These are phyloP conservation scores for Bothriochloa decipiens DNA, from an alignment of 176 grass and related monocot genomes.

Conservation along the genomic window DNA sequence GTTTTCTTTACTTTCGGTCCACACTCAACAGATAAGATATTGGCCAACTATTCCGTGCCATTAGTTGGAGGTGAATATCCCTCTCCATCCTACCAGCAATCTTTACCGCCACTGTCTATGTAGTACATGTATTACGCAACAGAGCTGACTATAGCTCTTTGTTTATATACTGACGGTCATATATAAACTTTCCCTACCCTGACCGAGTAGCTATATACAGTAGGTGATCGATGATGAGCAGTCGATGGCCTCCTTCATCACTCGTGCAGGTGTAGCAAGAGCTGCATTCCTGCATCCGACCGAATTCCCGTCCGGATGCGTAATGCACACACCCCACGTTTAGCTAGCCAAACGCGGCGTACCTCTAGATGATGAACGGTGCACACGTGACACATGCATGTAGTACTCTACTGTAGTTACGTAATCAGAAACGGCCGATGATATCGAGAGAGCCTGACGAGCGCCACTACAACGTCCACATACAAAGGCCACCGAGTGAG, in stretches of 20 bases:
- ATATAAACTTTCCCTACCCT: too few species aligned
- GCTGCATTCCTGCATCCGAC: not conserved
- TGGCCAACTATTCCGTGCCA: too few species aligned
- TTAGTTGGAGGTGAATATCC: too few species aligned
- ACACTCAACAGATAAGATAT: too few species aligned
- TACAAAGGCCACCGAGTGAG: not conserved
- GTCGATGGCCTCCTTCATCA: not conserved
- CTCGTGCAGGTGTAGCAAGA: not conserved
- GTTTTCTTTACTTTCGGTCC: too few species aligned
- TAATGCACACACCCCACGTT: not conserved
- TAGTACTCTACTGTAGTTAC: not conserved
- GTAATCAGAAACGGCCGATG: not conserved
- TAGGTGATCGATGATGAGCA: too few species aligned
- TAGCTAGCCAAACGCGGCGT: not conserved
- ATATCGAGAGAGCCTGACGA: not conserved
- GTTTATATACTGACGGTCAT: too few species aligned
- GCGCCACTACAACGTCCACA: not conserved
- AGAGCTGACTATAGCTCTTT: too few species aligned
- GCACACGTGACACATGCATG: not conserved
- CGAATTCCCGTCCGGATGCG: conserved; percentile 6
- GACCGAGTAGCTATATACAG: too few species aligned
- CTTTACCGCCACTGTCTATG: too few species aligned
- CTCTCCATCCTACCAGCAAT: too few species aligned
- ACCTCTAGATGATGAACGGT: not conserved
- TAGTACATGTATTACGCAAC: too few species aligned